These are phyloP conservation scores for Sorghum bicolor DNA, from an alignment of 176 grass and related monocot genomes.

Conservation along the genomic window Sorghum_bicolor_NCBIv3 NC_012871.2:4999001-4999500, in stretches of 20 bases:
- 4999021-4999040: slow-evolving; percentile 18
- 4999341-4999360: neutral
- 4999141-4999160: slow-evolving; percentile 31
- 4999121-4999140: slow-evolving; percentile 43
- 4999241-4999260: slow-evolving; percentile 73
- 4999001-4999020: slow-evolving; percentile 9
- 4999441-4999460: slow-evolving; percentile 37
- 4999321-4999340: slow-evolving; percentile 14
- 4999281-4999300: slow-evolving; percentile 59
- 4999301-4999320: slow-evolving; percentile 57
- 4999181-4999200: slow-evolving; percentile 71
- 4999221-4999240: slow-evolving; percentile 62
- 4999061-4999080: slow-evolving; percentile 12
- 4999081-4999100: slow-evolving; percentile 30
- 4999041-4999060: slow-evolving; percentile 9
- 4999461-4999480: slow-evolving; percentile 61
- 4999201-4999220: slow-evolving; percentile 74
- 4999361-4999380: slow-evolving; percentile 9
- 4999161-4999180: slow-evolving; percentile 36
- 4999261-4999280: slow-evolving; percentile 42
- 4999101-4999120: slow-evolving; percentile 14
- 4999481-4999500: slow-evolving; percentile 20
- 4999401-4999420: slow-evolving; percentile 43
- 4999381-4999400: slow-evolving; percentile 41
- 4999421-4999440: slow-evolving; percentile 53